Evolutionary conservation across 2,329 filamentous ascomycete genomes (phyloP), one percentile per base, ranked within the genome.

Genomic region (Phyllosticta ampelicida): DNA sequence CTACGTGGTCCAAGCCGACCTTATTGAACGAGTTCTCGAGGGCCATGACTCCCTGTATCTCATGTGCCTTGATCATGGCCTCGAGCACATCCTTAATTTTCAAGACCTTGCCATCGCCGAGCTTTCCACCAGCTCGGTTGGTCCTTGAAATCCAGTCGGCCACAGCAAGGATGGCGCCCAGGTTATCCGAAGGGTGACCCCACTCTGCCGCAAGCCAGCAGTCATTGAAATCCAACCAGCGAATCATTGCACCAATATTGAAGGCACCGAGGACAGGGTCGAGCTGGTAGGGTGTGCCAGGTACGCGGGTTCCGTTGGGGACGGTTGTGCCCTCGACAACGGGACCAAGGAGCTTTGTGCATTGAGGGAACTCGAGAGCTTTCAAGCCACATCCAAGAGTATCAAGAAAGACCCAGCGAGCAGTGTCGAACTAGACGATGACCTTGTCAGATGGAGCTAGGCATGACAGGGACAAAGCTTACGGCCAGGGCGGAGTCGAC

Each of bases 171-270:
- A 99, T 99, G 68, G 92, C 94, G 63, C 94, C 94, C 66, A 99
- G 76, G 80, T 99, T 99, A 80, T 99, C 94, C 4, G 91, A 96
- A 62, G 94, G 94, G 75, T 99, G 94, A 60, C 94, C 94, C 94
- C 94, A 99, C 78, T 99, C 94, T 59, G 94, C 94, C 51, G 92
- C 94, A 63, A 97, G 81, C 94, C 92, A 99, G 84, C 94, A 97
- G 82, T 99, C 94, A 75, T 99, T 99, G 83, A 97, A 99, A 79
- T 99, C 94, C 68, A 99, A 84, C 94, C 94, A 99, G 71, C 94
- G 84, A 78, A 99, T 96, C 86, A 96, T 95, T 68, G 94, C 88
- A 67, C 94, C 94, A 67, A 99, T 97, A 81, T 97, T 97, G 84
- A 99, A 97, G 63, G 94, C 94, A 62, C 87, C 94, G 68, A 92